Conservation (phyloP, 805 yeast genomes). For the Metschnikowia henanensis region DNA sequence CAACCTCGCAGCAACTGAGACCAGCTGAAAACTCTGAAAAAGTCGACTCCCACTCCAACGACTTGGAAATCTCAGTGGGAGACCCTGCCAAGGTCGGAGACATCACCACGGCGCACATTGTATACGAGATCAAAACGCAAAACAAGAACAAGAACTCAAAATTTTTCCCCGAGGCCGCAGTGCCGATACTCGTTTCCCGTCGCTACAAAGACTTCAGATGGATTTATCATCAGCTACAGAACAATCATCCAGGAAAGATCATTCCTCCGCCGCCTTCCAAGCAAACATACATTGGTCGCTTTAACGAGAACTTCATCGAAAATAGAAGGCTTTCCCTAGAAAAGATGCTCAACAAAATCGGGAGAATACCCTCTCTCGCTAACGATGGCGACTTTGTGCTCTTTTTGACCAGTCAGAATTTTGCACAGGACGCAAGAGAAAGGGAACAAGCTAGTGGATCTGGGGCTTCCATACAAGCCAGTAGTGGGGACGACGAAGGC, state of each 20-base stretch:
- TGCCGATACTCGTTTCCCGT: conserved; percentile 55
- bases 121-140: conserved; percentile 71
- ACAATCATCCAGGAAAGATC: conserved; percentile 84
- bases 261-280: conserved; percentile 94
- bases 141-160: conserved; percentile 44
- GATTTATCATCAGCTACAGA: conserved; percentile 85
- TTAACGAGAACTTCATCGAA: conserved; percentile 88
- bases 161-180: conserved; percentile 16
- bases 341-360: conserved; percentile 77
- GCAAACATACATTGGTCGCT: conserved; percentile 89
- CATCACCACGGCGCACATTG: conserved; percentile 83
- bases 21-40: neutral
- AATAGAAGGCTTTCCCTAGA: conserved; percentile 82
- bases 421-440: conserved; percentile 65
- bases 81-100: conserved; percentile 95
- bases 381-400: conserved; percentile 74
- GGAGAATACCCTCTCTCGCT: conserved; percentile 54
- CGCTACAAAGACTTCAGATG: conserved; percentile 92
- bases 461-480: conserved; percentile 42
- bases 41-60: conserved; percentile 17
- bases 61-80: conserved; percentile 70
- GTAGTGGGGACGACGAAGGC: conserved; percentile 39
- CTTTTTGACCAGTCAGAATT: conserved; percentile 75
- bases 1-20: neutral
- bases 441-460: conserved; percentile 62